phyloP scores from a whole-genome alignment of 169 alveolate species.

The Hepatocystis sp. region DNA sequence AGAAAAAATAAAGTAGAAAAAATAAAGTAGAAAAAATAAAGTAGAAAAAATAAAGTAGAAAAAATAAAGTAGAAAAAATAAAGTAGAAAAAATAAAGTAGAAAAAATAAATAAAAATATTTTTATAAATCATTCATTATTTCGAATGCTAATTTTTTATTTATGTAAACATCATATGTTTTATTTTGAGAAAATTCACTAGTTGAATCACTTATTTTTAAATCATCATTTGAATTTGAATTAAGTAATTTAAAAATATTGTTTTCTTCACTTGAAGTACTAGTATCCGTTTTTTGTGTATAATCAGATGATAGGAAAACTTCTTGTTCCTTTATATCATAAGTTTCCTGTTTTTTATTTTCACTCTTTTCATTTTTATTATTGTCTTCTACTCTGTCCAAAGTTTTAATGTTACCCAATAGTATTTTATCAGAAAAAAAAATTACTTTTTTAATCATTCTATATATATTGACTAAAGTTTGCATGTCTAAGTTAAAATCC shows the following conservation, averaged over 20 bases:
- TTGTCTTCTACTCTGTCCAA: slow-evolving; percentile 13
- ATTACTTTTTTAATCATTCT: slow-evolving; percentile 38
- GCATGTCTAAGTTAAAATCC: slow-evolving; percentile 45
- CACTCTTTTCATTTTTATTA: background rate
- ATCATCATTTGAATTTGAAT: slow-evolving; percentile 30
- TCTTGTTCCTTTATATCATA: background rate
- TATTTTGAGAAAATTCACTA: slow-evolving; percentile 1
- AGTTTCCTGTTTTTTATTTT: slow-evolving; percentile 18
- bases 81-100: background rate
- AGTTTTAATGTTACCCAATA: slow-evolving; percentile 15
- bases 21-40: background rate
- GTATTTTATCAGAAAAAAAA: slow-evolving; percentile 3
- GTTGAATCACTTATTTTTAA: slow-evolving; percentile 15
- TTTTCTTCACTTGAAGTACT: slow-evolving; percentile 31
- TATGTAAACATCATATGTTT: slow-evolving; percentile 33
- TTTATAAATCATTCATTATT: slow-evolving; percentile 60
- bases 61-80: background rate
- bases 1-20: background rate
- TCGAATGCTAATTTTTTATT: slow-evolving; percentile 61
- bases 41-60: background rate
- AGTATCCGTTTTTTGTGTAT: slow-evolving; percentile 7
- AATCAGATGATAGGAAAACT: background rate
- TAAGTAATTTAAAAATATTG: slow-evolving; percentile 42
- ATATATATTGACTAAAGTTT: slow-evolving; percentile 26
- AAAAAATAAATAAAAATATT: slow-evolving; percentile 16